A percentile compares a stretch with the other conserved stretches of the same genome.
phyloP scores from a whole-genome alignment of 768 basidiomycete species.

The Holtermannia corniformis region DNA sequence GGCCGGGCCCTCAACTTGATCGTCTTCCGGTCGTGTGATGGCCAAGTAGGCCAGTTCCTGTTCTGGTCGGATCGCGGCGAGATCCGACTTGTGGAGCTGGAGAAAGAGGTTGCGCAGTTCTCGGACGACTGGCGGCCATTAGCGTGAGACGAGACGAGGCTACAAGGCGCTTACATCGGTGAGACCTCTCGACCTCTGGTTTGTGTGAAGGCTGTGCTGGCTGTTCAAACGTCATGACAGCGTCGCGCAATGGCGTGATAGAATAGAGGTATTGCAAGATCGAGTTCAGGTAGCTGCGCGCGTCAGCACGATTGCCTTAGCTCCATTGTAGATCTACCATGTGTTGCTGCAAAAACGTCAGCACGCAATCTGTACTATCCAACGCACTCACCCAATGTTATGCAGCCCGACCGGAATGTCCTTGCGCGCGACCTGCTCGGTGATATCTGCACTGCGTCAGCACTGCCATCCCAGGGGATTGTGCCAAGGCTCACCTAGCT shows the following conservation, averaged over 20 bases:
- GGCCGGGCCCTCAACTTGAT: slow-evolving; percentile 15
- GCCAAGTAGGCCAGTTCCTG: slow-evolving; percentile 40
- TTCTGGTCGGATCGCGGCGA: slow-evolving; percentile 31
- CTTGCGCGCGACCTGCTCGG: slow-evolving; percentile 13
- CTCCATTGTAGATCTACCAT: slow-evolving; percentile 30
- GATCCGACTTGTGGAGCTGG: slow-evolving; percentile 27
- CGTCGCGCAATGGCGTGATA: slow-evolving; percentile 32
- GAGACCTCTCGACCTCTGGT: slow-evolving; percentile 30
- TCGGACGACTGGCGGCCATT: slow-evolving; percentile 19
- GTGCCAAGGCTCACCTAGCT: slow-evolving; percentile 9
- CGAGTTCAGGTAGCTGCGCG: slow-evolving; percentile 38
- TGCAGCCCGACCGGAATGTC: slow-evolving; percentile 35
- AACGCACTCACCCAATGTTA: slow-evolving; percentile 29
- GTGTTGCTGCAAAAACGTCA: slow-evolving; percentile 32
- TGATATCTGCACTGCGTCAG: slow-evolving; percentile 7
- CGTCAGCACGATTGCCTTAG: not conserved
- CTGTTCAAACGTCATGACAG: slow-evolving; percentile 29
- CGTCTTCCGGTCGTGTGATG: slow-evolving; percentile 34
- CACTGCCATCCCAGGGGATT: not conserved
- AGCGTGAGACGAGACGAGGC: no score
- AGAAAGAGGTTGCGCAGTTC: slow-evolving; percentile 28
- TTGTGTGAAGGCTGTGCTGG: not conserved
- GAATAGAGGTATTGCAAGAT: slow-evolving; percentile 39
- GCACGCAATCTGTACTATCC: not conserved
- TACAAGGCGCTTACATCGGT: slow-evolving; percentile 25